phyloP scores from a whole-genome alignment of 768 basidiomycete genomes.

The Boletus insuetus region DNA sequence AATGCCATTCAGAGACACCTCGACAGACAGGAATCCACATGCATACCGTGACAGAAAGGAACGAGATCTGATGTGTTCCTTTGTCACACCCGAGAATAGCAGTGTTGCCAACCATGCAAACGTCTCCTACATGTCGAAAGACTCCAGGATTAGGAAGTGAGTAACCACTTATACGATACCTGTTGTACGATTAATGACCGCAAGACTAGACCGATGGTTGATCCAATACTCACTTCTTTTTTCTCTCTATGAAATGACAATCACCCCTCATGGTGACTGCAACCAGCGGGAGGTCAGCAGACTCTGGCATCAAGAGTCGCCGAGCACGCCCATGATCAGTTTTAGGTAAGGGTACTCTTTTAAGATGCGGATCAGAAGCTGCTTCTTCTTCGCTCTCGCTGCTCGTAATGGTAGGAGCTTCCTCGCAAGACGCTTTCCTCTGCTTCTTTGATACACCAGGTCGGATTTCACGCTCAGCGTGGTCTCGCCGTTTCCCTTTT shows the following conservation, averaged over 20 bases:
- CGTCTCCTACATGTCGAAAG: constrained; percentile 46
- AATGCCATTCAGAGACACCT: constrained; percentile 20
- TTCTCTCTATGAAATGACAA: constrained; percentile 41
- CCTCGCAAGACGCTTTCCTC: constrained; percentile 3
- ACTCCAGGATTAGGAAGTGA: constrained; percentile 38
- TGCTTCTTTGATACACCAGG: constrained; percentile 6
- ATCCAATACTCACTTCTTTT: constrained; percentile 26
- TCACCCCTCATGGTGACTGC: constrained; percentile 48
- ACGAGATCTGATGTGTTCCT: constrained; percentile 42
- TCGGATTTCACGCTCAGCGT: constrained; percentile 1
- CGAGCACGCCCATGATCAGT: constrained; percentile 31
- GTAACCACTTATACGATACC: constrained; percentile 35
- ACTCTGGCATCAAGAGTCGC: constrained; percentile 30
- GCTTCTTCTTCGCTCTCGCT: constrained; percentile 14
- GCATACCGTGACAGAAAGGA: constrained; percentile 36
- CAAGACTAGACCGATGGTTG: background rate
- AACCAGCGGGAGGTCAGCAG: constrained; percentile 33
- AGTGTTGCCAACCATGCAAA: constrained; percentile 39
- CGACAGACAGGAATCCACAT: constrained; percentile 26
- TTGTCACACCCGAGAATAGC: constrained; percentile 43
- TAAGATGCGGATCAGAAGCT: constrained; percentile 20
- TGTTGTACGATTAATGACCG: constrained; percentile 20
- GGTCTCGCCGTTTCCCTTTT: constrained; percentile 8
- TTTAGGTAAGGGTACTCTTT: constrained; percentile 34
- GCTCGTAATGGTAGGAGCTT: constrained; percentile 13